Evolutionary conservation across 2,329 filamentous ascomycete genomes (phyloP), one percentile per base, ranked within the genome.

Genomic region (Coniella vitis): DNA sequence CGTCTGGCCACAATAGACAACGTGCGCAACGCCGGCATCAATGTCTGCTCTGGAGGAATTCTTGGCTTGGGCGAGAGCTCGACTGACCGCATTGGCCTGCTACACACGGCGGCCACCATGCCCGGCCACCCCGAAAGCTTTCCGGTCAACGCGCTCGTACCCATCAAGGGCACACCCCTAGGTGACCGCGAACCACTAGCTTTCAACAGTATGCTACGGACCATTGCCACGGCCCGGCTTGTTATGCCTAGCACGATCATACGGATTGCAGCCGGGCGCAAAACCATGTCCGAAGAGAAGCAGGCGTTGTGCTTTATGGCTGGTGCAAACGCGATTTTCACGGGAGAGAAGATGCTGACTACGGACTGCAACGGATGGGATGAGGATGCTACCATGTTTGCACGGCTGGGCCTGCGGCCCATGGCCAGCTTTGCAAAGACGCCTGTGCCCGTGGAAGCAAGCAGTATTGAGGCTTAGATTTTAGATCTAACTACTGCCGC

Each of bases 331-430:
- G 90, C 90, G n/a, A 85, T 95, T 31, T 95, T 95, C 63, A 95
- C 90, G 0, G 90, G 90, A 8, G 90, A 95, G 71, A 95, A 91
- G 75, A 95, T 95, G 90, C 66, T 95, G 68, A 95, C 90, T 4
- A 95, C 90, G 0, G 87, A 90, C 49, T 94, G 88, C 63, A 90
- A 88, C 57, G 87, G 88, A 25, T 95, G 87, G 87, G 88, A 93
- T 54, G 87, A 94, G 67, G 90, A 95, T 61, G 83, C 79, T 54
- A 81, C 72, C 37, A 87, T 95, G 81, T 94, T 95, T 69, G 78
- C 83, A 2, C 77, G 81, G 45, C 95, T 88, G 86, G 90, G 90
- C 0, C 69, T 93, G 51, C 75, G 79, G 60, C 86, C 89, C 1
- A 95, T 95, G 88, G 71, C 72, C 66, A 74, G 68, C 60, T 73